Base-by-base conservation (phyloP, 2,329 filamentous ascomycete genomes). In the Fusarium guadeloupense region DNA sequence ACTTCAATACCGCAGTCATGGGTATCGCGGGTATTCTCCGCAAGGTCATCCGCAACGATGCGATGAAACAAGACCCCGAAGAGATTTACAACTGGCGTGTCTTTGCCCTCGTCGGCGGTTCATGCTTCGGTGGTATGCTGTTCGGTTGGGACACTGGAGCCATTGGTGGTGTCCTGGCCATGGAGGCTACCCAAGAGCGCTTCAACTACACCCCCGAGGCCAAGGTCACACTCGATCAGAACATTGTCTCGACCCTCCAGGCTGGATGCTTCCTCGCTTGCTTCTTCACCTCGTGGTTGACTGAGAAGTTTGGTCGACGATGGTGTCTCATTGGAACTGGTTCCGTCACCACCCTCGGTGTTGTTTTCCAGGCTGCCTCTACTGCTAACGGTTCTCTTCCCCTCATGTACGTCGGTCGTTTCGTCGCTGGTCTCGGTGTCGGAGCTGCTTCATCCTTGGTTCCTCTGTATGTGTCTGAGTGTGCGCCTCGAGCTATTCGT, bases 81-180 rank as follows among this genome's bases (percentile, higher is more conserved):
- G 83, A 89, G 71, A 86, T 90, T 55, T 90, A 90, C 75, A 86
- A 87, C 69, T 90, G 87, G 87, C 83, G 87, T 51, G 86, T 89
- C 23, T 85, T 88, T 62, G 81, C 81, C 52, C 78, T 89, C 64
- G 86, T 86, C 42, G 86, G 81, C 70, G 86, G 85, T 37, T 80
- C 86, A 34, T 90, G 88, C 74, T 91, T 89, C 56, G 89, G 89
- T 57, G 89, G 88, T 44, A 80, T 81, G 78, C 71, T 80, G 23
- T 80, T 80, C 43, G 78, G 78, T 37, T 80, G 78, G 78, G 78
- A 80, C 68, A 88, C 86, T 23, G 87, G 87, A 48, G 87, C 87
- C 61, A 89, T 90, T 59, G 86, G 88, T 31, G 88, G 88, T 65
- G 85, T 90, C 39, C 76, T 90, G 21, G 84, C 83, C 43, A 81